Base-by-base conservation (phyloP, 1,139 yeast genomes). In the Hyphopichia khmerensis region DNA sequence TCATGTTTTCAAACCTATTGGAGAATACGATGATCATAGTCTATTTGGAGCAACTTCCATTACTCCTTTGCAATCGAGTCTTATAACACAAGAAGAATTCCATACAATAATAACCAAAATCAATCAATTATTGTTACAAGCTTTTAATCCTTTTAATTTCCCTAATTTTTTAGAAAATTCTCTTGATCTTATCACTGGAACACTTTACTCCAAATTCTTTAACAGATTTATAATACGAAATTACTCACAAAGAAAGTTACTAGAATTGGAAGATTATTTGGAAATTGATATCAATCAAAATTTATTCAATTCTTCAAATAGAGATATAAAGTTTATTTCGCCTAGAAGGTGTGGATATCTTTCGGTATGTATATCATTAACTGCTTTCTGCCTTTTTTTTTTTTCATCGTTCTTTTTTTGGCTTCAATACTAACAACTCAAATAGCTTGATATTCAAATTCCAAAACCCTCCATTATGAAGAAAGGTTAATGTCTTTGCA, bases 281-380 rank as follows among this genome's bases (percentile, higher is more conserved):
- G 55, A 55, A 2, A 35, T 32, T 1, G 55, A 59, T 2, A 39
- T 72, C n/a, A 85, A 84, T 50, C 44, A 48, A 2, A 48, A 56
- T 3, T 49, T 61, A 7, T 45, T 65, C 24, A 46, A 49, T 26
- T 46, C 50, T 1, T 17, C 19, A 7, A 15, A 23, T 13, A 38
- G 40, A 18, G 47, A 65, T 1, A 55, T 84, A 2, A 50, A 52
- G 39, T 49, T 87, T 13, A 71, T 85, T 0, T 70, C 81, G 2
- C 87, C 87, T 1, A 54, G 77, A 36, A 52, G 69, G 38, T 72
- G 81, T 13, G 95, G 84, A 0, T 85, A 75, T 56, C 60, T 85
- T n/a, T 82, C 89, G 3, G 72, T 79, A 60, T 53, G 77, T 65
- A 50, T 48, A 19, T 11, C 23, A 9, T 17, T 8, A 21, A n/a